Conservation (phyloP, 345 rosid species). For the Eucalyptus tenuipes region DNA sequence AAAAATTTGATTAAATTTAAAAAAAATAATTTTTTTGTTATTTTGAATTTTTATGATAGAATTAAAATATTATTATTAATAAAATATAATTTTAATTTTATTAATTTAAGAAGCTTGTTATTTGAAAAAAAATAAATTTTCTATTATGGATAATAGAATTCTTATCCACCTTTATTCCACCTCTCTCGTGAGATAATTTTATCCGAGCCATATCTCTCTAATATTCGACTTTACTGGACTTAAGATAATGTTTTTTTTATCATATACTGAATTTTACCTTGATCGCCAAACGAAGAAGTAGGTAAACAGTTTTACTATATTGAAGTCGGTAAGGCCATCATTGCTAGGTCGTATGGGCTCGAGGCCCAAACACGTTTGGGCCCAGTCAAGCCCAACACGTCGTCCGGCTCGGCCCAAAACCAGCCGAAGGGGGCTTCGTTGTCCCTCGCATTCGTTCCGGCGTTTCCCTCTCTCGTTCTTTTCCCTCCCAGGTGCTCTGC, state of each 20-base stretch:
- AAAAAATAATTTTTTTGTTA: too few species aligned
- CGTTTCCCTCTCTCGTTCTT: background rate
- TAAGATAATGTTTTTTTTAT: too few species aligned
- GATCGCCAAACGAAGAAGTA: background rate
- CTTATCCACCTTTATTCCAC: accelerated
- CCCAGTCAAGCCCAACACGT: accelerated
- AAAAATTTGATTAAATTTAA: too few species aligned
- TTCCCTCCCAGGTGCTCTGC: background rate
- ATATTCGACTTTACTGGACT: too few species aligned
- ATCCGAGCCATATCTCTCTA: too few species aligned
- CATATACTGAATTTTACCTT: too few species aligned
- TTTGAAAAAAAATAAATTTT: too few species aligned
- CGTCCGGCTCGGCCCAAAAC: background rate
- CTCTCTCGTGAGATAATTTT: accelerated
- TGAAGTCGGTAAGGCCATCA: background rate
- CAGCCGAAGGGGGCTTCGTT: background rate
- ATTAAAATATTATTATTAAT: too few species aligned
- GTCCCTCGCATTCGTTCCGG: background rate
- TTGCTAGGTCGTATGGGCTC: background rate
- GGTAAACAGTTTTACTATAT: accelerated
- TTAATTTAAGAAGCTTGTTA: too few species aligned
- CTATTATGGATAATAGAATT: too few species aligned
- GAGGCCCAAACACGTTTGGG: background rate
- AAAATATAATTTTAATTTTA: too few species aligned
- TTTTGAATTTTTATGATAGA: too few species aligned